Base-by-base conservation (phyloP, 345 rosid species). In the Iberis pinnata region DNA sequence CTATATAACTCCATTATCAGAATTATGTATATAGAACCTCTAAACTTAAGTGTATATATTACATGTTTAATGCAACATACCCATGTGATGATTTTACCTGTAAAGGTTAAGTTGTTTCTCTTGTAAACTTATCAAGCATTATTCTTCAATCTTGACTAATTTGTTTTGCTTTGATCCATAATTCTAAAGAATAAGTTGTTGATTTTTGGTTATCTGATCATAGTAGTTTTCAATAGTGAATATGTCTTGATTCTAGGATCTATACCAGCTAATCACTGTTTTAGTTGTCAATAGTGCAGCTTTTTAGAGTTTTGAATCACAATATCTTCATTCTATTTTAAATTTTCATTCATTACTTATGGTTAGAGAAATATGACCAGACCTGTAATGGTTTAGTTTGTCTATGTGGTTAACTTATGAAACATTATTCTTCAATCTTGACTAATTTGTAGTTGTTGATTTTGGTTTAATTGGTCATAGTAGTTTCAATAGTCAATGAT, bases 401-500 rank as follows among this genome's bases (percentile, higher is more conserved):
- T 12, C 48, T 41, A 27, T 32, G 4, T 56, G 7, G 13, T 43
- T 20, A 17, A 9, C 31, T 48, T 38, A 5, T 13, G 24, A 64
- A 49, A 24, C 44, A 11, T 17, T 49, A 11, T 56, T 7, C 24
- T 18, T 64, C 16, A 3, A 14, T 19, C 41, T 55, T 38, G 55
- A 18, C 36, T 46, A 14, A 2, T 12, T 25, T n/a, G 10, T 29
- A 26, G 53, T 9, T 49, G 25, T 8, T 65, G 43, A 26, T 60
- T 22, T 52, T 41, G 25, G 43, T 60, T 29, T 33, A 35, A 45
- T 26, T 31, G 11, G 13, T 55, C 24, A 9, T 37, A 43, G 47
- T 73, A 76, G 82, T 78, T 75, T 72, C 82, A 26, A 33, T 53
- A 4, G 88, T 78, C 48, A 73, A 61, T 9, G 82, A 78, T 49